These are phyloP conservation scores for Pleurostoma richardsiae DNA, from an alignment of 2,329 filamentous ascomycete species.

Conservation along the genomic window DNA sequence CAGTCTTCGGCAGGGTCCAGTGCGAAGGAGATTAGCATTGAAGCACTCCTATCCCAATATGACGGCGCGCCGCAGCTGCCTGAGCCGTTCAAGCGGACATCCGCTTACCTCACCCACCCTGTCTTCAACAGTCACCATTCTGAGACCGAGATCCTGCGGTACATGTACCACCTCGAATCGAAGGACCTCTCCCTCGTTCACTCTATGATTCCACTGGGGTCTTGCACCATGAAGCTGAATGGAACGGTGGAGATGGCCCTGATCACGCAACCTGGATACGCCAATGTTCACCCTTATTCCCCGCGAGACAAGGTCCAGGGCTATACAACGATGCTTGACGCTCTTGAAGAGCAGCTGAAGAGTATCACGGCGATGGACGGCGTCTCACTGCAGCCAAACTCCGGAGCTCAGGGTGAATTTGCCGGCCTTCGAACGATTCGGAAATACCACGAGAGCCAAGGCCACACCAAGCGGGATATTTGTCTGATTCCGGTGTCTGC, in stretches of 20 bases:
- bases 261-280: slow-evolving; percentile 70
- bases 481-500: slow-evolving; percentile 93
- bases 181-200: slow-evolving; percentile 92
- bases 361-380: slow-evolving; percentile 85
- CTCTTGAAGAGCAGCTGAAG: slow-evolving; percentile 70
- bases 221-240: slow-evolving; percentile 98
- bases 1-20: not conserved
- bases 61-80: slow-evolving; percentile 36
- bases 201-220: slow-evolving; percentile 96
- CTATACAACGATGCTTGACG: slow-evolving; percentile 64
- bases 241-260: slow-evolving; percentile 90
- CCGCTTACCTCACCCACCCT: slow-evolving; percentile 76
- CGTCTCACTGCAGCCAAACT: slow-evolving; percentile 92
- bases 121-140: slow-evolving; percentile 95
- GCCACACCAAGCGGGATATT: slow-evolving; percentile 72
- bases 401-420: slow-evolving; percentile 93
- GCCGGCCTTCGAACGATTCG: slow-evolving; percentile 84
- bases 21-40: slow-evolving; percentile 14
- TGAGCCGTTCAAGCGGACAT: slow-evolving; percentile 61
- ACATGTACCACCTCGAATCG: slow-evolving; percentile 88
- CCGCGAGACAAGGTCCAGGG: slow-evolving; percentile 59
- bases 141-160: slow-evolving; percentile 88
- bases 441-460: slow-evolving; percentile 70
- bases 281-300: slow-evolving; percentile 77
- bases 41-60: slow-evolving; percentile 29